Evolutionary conservation across 208 protist species (phyloP).

Genomic region (Vickermania spadyakhi): DNA sequence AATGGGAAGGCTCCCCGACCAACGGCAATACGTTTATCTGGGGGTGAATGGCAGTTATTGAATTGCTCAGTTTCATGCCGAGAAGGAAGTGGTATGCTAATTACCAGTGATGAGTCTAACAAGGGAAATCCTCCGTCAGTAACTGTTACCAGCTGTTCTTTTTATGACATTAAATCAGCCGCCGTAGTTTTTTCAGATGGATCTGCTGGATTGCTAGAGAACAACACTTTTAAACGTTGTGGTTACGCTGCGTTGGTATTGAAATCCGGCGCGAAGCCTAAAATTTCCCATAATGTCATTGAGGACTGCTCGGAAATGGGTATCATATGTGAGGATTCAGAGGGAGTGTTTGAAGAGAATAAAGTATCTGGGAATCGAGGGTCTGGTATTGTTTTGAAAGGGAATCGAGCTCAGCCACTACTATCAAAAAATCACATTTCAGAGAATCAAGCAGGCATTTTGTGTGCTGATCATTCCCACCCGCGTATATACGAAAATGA

Average conservation of each 20-base stretch:
- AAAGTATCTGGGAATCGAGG: slow-evolving; percentile 66
- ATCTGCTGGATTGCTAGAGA: slow-evolving; percentile 53
- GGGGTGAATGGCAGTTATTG: slow-evolving; percentile 60
- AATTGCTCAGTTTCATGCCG: slow-evolving; percentile 66
- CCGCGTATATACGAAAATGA: slow-evolving; percentile 75
- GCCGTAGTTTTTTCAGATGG: slow-evolving; percentile 61
- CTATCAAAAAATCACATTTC: slow-evolving; percentile 61
- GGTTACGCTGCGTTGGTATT: slow-evolving; percentile 78
- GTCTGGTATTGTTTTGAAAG: slow-evolving; percentile 75
- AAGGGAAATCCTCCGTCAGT: background rate
- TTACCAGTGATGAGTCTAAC: slow-evolving; percentile 11
- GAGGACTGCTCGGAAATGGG: slow-evolving; percentile 59
- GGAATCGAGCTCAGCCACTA: slow-evolving; percentile 29
- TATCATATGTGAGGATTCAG: slow-evolving; percentile 78
- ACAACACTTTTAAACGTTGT: slow-evolving; percentile 66
- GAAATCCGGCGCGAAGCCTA: slow-evolving; percentile 37
- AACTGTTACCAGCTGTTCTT: slow-evolving; percentile 39
- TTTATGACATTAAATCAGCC: slow-evolving; percentile 65
- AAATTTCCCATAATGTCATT: slow-evolving; percentile 56
- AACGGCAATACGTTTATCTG: slow-evolving; percentile 44
- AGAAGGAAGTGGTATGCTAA: slow-evolving; percentile 53
- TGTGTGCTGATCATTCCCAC: slow-evolving; percentile 54
- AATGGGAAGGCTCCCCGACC: slow-evolving; percentile 36
- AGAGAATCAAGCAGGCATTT: slow-evolving; percentile 66
- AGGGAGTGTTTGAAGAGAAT: slow-evolving; percentile 70